Base-by-base conservation (phyloP, 75 land plant genomes). In the Cupressus sempervirens region DNA sequence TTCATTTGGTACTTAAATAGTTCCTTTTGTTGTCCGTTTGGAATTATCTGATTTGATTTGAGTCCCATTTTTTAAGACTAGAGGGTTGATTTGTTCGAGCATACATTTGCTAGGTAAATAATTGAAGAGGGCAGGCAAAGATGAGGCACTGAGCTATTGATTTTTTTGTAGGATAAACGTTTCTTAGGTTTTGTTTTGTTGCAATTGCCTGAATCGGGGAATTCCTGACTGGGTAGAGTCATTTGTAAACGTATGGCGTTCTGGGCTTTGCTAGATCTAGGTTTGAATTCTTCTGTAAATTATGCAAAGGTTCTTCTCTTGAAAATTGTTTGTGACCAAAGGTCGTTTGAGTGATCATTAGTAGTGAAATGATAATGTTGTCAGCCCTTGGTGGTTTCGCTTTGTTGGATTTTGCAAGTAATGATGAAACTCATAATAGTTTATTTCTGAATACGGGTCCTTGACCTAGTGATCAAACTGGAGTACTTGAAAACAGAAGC, bases 1-100 rank as follows among this genome's bases (percentile, higher is more conserved):
- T 92, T 20, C 88, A 91, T 34, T 85, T 95, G 91, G 95, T 88
- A 50, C 89, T 93, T 3, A 92, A 94, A 81, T 94, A 89, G 91
- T 70, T 40, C 16, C n/a, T 40, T 80, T 80, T 3, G 3, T 43
- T 43, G 11, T 34, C 45, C 40, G 9, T 32, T 72, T 72, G 11
- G 3, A 72, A 30, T 26, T 62, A 29, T 62, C n/a, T 62, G 67
- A 23, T 62, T 26, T 62, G n/a, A 23, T 62, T 43, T 26, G 67
- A 62, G 67, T 26, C 26, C 67, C n/a, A 23, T 23, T 62, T 29
- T 62, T 62, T 62, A 62, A 62, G 67, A 62, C 65, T 4, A 62
- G 26, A 62, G 67, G 67, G 26, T 62, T 62, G 67, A 62, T 62
- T 16, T 62, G 67, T 16, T 56, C 18, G 62, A 56, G 67, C 67